These are phyloP conservation scores for Dacryopinax primogenitus DNA, from an alignment of 768 basidiomycete genomes.

Conservation along the genomic window DNA sequence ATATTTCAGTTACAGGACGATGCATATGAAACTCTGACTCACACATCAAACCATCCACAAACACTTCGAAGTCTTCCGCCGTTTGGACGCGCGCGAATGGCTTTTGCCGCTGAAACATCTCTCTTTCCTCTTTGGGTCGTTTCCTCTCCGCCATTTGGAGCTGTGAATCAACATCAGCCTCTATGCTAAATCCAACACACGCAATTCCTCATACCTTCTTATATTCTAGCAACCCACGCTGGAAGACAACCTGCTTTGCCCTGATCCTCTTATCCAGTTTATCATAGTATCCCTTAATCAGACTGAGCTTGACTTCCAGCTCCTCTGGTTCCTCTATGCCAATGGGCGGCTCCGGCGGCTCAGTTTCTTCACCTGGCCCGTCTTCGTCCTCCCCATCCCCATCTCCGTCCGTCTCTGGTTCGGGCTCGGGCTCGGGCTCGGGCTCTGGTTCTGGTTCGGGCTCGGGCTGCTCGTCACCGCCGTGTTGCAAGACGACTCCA, in stretches of 20 bases:
- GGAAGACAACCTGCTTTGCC: slow-evolving; percentile 79
- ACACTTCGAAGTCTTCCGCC: slow-evolving; percentile 77
- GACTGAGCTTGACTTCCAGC: slow-evolving; percentile 69
- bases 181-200: neutral
- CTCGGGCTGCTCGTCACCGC: slow-evolving; percentile 54
- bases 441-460: slow-evolving; percentile 17
- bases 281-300: slow-evolving; percentile 84
- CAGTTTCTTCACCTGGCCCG: slow-evolving; percentile 50
- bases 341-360: slow-evolving; percentile 28
- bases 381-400: slow-evolving; percentile 51
- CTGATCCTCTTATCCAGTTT: slow-evolving; percentile 75
- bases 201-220: slow-evolving; percentile 56
- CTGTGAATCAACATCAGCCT: slow-evolving; percentile 32
- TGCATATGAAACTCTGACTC: slow-evolving; percentile 24
- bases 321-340: slow-evolving; percentile 11
- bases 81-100: slow-evolving; percentile 87
- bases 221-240: slow-evolving; percentile 80
- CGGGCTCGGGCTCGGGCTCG: slow-evolving; percentile 28
- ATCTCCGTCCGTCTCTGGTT: slow-evolving; percentile 14
- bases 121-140: slow-evolving; percentile 77
- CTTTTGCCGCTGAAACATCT: slow-evolving; percentile 75
- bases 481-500: slow-evolving; percentile 71
- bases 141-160: slow-evolving; percentile 88
- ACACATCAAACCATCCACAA: slow-evolving; percentile 85
- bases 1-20: neutral